Evolutionary conservation across 805 yeast species (phyloP).

Genomic region (Zygoascus biomembranicola): DNA sequence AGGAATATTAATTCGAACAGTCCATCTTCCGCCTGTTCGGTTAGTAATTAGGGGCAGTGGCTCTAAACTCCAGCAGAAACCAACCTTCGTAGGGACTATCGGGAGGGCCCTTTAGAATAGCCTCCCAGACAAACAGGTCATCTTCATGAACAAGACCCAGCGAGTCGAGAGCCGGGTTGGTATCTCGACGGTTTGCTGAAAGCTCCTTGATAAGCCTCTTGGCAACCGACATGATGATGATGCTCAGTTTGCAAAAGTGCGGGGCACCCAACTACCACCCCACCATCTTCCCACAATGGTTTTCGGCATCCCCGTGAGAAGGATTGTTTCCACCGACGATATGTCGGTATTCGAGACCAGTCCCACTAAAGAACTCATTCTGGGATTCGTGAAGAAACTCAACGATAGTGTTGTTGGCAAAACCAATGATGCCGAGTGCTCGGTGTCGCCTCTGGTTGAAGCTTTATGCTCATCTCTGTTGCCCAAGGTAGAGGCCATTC

Average conservation of each 20-base stretch:
- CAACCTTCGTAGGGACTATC: constrained; percentile 35
- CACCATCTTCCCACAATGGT: not conserved
- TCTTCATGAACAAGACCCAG: constrained; percentile 21
- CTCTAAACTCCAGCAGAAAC: not conserved
- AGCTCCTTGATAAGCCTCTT: constrained; percentile 26
- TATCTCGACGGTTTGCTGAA: constrained; percentile 17
- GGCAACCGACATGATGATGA: constrained; percentile 11
- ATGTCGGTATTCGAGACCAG: constrained; percentile 51
- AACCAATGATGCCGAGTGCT: constrained; percentile 41
- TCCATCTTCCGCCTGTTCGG: constrained; percentile 37
- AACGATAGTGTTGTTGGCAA: constrained; percentile 59
- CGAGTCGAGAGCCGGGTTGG: constrained; percentile 23
- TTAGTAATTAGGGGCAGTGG: not conserved
- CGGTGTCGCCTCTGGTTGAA: constrained; percentile 23
- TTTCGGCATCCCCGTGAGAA: constrained; percentile 21
- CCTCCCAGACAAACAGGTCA: constrained; percentile 22
- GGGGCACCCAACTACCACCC: not conserved
- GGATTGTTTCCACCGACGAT: constrained; percentile 53
- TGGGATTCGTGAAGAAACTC: constrained; percentile 47
- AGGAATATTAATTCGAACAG: constrained; percentile 34
- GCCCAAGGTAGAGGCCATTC: constrained; percentile 36
- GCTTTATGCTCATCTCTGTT: constrained; percentile 34
- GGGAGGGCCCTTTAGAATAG: constrained; percentile 27
- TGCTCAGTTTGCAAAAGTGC: not conserved
- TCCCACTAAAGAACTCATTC: constrained; percentile 39